Conservation (phyloP, 345 rosid species). For the Gossypium longicalyx region DNA sequence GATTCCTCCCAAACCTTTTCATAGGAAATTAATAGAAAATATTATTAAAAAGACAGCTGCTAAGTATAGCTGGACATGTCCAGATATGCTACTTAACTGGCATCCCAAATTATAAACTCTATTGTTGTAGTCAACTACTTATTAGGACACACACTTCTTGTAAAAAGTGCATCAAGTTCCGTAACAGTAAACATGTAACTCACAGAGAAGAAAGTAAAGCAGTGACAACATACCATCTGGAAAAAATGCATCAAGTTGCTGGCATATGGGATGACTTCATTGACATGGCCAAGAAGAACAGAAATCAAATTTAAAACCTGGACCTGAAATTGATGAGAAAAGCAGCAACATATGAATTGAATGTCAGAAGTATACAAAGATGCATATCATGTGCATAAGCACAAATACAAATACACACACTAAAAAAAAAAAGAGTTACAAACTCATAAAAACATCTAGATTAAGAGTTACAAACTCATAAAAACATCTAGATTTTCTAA, state of each 20-base stretch:
- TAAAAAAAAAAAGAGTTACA: not conserved
- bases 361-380: not conserved
- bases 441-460: not conserved
- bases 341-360: not conserved
- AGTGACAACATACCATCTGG: conserved; percentile 53
- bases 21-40: not conserved
- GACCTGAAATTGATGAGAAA: conserved; percentile 53
- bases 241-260: conserved; percentile 78
- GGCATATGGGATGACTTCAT: conserved; percentile 70
- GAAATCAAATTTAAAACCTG: conserved; percentile 90
- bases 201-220: not conserved
- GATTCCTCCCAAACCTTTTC: conserved; percentile 95
- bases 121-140: not conserved
- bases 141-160: not conserved
- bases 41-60: not conserved
- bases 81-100: not conserved
- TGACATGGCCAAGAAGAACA: conserved; percentile 71
- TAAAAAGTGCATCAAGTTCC: not conserved
- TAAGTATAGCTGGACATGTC: not conserved
- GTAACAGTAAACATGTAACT: not conserved
- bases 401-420: not conserved
- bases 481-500: not conserved
- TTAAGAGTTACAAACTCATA: not conserved
- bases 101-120: not conserved
- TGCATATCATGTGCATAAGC: not conserved